These are phyloP conservation scores for Pythium sp. DNA, from an alignment of 352 stramenopile species.

Conservation along the genomic window DNA sequence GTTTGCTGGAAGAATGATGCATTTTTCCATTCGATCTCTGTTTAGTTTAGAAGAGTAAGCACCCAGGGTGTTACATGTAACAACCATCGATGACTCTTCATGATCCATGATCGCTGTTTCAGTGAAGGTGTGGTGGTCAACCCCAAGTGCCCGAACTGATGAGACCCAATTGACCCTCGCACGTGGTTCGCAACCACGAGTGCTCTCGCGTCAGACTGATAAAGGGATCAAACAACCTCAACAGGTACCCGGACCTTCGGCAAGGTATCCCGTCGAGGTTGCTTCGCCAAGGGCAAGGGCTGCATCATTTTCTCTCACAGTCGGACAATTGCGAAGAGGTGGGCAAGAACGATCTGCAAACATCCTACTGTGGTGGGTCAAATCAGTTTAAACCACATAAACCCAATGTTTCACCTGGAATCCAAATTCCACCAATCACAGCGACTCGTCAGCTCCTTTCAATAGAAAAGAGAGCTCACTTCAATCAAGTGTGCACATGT, in stretches of 20 bases:
- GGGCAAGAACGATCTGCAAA: background rate
- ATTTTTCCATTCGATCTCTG: no score
- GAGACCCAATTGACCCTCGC: background rate
- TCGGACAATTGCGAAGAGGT: background rate
- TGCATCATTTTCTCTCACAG: no score
- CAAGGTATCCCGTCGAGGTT: no score
- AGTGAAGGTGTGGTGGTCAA: background rate
- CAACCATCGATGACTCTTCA: background rate
- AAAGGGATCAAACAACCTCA: no score
- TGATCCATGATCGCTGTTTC: background rate
- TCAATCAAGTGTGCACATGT: background rate
- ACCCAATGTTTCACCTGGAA: background rate
- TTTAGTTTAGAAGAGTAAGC: background rate
- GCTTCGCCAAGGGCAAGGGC: no score
- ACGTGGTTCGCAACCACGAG: background rate
- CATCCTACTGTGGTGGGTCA: background rate
- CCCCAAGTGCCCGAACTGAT: background rate
- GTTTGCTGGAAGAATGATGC: background rate
- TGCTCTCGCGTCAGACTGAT: background rate
- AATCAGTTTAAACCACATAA: background rate
- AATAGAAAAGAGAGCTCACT: background rate
- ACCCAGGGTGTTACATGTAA: background rate
- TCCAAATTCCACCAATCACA: background rate
- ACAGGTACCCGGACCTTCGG: no score
- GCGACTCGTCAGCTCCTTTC: background rate